Evolutionary conservation across 129 eudicot genomes (phyloP).

Genomic region (Helianthus tuberosus): DNA sequence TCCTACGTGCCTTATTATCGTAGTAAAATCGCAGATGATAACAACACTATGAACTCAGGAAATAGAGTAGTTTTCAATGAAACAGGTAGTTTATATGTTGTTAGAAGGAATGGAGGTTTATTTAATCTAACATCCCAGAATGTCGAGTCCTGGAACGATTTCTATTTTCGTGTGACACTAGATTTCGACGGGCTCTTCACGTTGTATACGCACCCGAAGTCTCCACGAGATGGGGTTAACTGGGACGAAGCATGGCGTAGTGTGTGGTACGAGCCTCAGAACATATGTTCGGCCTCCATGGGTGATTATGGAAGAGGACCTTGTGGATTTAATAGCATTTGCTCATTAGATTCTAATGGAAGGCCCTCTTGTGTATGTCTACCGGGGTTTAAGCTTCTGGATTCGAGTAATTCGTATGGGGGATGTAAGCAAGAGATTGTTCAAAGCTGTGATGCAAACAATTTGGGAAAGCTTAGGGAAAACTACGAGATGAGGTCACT

Average conservation of each 20-base stretch:
- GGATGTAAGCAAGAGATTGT: background rate
- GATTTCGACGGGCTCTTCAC: background rate
- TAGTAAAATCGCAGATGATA: background rate
- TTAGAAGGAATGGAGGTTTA: background rate
- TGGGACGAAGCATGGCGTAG: background rate
- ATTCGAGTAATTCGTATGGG: background rate
- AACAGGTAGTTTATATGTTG: background rate
- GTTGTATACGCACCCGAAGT: background rate
- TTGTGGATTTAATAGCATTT: background rate
- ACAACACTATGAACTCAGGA: background rate
- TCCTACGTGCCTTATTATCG: background rate
- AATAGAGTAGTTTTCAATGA: background rate
- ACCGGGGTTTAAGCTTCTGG: background rate
- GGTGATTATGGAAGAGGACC: background rate
- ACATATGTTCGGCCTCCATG: background rate
- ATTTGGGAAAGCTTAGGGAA: background rate
- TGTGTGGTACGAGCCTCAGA: background rate
- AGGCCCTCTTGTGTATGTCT: background rate
- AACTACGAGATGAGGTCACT: background rate
- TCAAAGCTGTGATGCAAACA: background rate
- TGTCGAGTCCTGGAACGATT: background rate
- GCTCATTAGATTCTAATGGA: background rate
- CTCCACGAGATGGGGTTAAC: background rate
- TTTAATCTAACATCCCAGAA: background rate
- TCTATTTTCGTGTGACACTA: background rate